These are phyloP conservation scores for Sclerotinia sclerotiorum DNA, from an alignment of 2,329 filamentous ascomycete genomes.

Conservation along the genomic window DNA sequence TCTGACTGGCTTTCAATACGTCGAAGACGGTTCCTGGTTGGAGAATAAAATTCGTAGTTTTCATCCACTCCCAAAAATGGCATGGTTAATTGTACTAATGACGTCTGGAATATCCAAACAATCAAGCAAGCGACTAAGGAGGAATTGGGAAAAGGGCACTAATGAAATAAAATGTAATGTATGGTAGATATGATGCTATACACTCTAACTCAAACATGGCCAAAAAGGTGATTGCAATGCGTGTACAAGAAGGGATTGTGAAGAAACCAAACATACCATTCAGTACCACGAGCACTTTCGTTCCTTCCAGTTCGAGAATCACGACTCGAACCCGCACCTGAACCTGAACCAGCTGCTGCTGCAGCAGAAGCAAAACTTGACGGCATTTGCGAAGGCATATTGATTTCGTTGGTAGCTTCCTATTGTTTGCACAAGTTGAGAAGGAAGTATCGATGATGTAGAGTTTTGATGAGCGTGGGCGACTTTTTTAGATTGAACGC, in stretches of 20 bases:
- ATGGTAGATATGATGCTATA: neutral
- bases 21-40: neutral
- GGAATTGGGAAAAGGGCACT: neutral
- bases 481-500: slow-evolving; percentile 7
- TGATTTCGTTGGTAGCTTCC: slow-evolving; percentile 15
- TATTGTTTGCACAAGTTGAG: slow-evolving; percentile 5
- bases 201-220: neutral
- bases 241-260: neutral
- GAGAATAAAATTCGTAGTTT: neutral
- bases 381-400: slow-evolving; percentile 51
- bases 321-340: slow-evolving; percentile 63
- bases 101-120: slow-evolving; percentile 1
- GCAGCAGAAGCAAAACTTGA: slow-evolving; percentile 84
- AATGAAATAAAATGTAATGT: neutral
- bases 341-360: slow-evolving; percentile 57
- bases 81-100: neutral
- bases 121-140: neutral
- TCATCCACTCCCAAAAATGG: neutral
- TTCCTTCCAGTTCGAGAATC: slow-evolving; percentile 53
- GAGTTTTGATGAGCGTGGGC: slow-evolving; percentile 16
- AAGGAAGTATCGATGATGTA: slow-evolving; percentile 2
- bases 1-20: neutral
- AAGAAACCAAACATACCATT: slow-evolving; percentile 59
- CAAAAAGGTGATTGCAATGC: neutral
- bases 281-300: slow-evolving; percentile 54